Evolutionary conservation across 495 filamentous ascomycete species (phyloP).

Genomic region (Chlorociboria aeruginascens): DNA sequence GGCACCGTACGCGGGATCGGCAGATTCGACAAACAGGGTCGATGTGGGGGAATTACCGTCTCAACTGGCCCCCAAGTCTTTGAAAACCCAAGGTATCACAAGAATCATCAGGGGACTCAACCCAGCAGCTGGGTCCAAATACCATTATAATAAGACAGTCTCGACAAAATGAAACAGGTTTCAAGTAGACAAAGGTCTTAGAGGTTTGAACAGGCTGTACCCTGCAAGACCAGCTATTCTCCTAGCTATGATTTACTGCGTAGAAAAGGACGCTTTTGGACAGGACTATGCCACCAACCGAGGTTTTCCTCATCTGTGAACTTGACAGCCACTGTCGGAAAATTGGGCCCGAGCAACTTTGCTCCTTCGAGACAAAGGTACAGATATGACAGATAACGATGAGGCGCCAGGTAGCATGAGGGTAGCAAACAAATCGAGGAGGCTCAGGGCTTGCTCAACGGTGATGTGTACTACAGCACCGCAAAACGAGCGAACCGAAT

Average conservation of each 20-base stretch:
- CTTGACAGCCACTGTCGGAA: conserved; percentile 11
- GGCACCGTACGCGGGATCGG: not conserved
- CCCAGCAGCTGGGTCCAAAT: conserved; percentile 4
- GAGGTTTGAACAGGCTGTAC: not conserved
- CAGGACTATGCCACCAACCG: conserved; percentile 6
- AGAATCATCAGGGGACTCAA: conserved; percentile 8
- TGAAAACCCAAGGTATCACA: conserved; percentile 2
- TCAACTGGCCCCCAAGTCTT: conserved; percentile 7
- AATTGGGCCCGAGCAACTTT: conserved; percentile 5
- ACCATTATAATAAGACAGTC: conserved; percentile 3
- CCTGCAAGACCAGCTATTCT: not conserved
- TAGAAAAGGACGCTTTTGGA: not conserved
- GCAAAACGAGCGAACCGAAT: conserved; percentile 3
- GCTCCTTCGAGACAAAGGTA: conserved; percentile 3
- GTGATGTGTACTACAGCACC: conserved; percentile 7
- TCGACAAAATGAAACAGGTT: conserved; percentile 7
- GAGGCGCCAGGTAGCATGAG: conserved; percentile 3
- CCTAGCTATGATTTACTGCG: not conserved
- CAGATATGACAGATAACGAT: conserved; percentile 14
- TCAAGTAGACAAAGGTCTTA: conserved; percentile 9
- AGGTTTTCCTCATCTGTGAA: conserved; percentile 1
- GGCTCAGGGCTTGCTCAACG: not conserved
- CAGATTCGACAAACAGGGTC: conserved; percentile 13
- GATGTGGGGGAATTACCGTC: not conserved
- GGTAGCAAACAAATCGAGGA: conserved; percentile 14